phyloP scores from a whole-genome alignment of 352 stramenopile genomes.

The Pythium inflatum region DNA sequence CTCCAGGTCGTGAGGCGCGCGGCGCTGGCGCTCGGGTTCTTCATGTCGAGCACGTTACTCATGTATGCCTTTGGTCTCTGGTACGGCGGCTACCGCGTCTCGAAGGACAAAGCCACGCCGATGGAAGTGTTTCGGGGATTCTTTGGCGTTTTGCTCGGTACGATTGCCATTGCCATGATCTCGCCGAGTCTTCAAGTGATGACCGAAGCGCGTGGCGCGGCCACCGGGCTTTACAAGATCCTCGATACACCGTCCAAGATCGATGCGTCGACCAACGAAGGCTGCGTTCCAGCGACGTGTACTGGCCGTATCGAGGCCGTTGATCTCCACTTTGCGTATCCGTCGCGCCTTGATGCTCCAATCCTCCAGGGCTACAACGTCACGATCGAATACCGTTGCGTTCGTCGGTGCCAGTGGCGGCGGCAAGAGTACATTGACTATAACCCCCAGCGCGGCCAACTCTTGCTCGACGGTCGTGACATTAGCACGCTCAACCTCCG shows the following conservation, averaged over 20 bases:
- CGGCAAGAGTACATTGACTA: constrained; percentile 68
- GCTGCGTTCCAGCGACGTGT: constrained; percentile 32
- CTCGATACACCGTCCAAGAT: constrained; percentile 54
- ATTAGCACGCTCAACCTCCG: constrained; percentile 60
- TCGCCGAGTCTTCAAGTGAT: constrained; percentile 51
- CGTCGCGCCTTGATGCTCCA: constrained; percentile 44
- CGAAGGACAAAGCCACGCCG: constrained; percentile 36
- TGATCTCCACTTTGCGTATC: constrained; percentile 71
- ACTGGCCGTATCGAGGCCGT: constrained; percentile 50
- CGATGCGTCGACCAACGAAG: constrained; percentile 41
- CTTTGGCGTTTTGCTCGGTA: constrained; percentile 50
- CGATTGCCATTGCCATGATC: constrained; percentile 45
- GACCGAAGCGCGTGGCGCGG: constrained; percentile 41
- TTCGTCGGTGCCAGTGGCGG: constrained; percentile 41
- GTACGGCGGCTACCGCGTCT: constrained; percentile 53
- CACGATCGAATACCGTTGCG: constrained; percentile 39
- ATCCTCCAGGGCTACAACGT: constrained; percentile 39
- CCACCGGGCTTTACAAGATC: constrained; percentile 49
- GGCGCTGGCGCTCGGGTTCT: constrained; percentile 36
- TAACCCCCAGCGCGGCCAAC: constrained; percentile 52
- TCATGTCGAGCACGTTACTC: constrained; percentile 45
- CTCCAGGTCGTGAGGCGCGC: constrained; percentile 37
- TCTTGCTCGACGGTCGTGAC: constrained; percentile 72
- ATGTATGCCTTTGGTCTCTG: constrained; percentile 54
- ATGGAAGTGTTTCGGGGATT: constrained; percentile 46